Conservation (phyloP, 139 green algal genomes). For the Coelastrella sp. region DNA sequence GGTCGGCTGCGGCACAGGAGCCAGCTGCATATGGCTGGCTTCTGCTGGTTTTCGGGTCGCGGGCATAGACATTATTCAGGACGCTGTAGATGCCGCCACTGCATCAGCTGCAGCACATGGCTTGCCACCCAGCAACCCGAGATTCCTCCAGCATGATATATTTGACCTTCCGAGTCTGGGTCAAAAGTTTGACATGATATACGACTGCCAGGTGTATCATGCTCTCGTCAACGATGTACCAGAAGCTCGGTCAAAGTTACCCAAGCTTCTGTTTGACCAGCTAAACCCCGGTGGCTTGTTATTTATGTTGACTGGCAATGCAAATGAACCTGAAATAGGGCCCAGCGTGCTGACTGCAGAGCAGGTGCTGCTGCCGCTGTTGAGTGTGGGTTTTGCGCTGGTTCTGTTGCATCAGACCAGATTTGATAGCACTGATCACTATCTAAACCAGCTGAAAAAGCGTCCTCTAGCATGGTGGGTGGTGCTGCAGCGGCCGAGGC, state of each 20-base stretch:
- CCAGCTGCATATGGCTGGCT: slow-evolving; percentile 26
- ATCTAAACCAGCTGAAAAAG: background rate
- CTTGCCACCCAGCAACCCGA: background rate
- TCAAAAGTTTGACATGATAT: slow-evolving; percentile 28
- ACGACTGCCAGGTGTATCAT: slow-evolving; percentile 47
- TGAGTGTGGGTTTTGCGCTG: background rate
- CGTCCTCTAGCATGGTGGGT: slow-evolving; percentile 40
- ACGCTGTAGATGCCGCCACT: background rate
- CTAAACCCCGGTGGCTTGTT: slow-evolving; percentile 28
- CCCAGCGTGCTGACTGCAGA: slow-evolving; percentile 15
- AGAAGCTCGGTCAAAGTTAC: background rate
- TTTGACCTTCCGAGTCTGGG: background rate
- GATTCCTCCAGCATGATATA: background rate
- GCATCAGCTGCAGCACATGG: slow-evolving; percentile 15
- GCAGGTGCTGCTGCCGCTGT: slow-evolving; percentile 14
- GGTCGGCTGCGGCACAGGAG: slow-evolving; percentile 28
- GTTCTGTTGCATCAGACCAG: slow-evolving; percentile 27
- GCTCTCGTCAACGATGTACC: background rate
- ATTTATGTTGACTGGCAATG: slow-evolving; percentile 33
- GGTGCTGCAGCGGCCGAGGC: slow-evolving; percentile 15
- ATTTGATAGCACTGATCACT: slow-evolving; percentile 30
- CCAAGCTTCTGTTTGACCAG: background rate
- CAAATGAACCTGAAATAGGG: slow-evolving; percentile 35
- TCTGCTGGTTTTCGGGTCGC: slow-evolving; percentile 11
- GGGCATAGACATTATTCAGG: slow-evolving; percentile 9